A percentile compares a stretch with the other conserved stretches of the same genome.
Evolutionary conservation across 345 rosid genomes (phyloP).

Genomic region (Boechera retrofracta): DNA sequence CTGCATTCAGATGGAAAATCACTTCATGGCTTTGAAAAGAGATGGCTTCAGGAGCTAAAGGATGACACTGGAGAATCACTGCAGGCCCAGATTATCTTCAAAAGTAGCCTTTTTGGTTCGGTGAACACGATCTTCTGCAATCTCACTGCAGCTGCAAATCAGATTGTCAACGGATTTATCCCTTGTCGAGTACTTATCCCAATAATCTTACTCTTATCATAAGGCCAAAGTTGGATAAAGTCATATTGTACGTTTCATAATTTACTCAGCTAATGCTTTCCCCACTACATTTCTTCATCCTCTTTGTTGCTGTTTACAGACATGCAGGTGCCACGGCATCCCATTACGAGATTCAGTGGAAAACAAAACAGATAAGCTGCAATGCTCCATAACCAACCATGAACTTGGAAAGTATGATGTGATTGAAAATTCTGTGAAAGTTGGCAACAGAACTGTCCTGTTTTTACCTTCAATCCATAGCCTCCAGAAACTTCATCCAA

Average conservation of each 20-base stretch:
- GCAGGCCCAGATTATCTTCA: constrained; percentile 69
- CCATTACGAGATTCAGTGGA: constrained; percentile 47
- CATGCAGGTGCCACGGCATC: constrained; percentile 80
- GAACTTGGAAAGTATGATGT: constrained; percentile 58
- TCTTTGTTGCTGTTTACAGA: constrained; percentile 51
- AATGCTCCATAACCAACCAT: constrained; percentile 59
- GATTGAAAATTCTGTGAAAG: constrained; percentile 62
- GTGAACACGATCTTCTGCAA: constrained; percentile 72
- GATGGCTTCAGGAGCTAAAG: constrained; percentile 76
- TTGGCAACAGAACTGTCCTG: constrained; percentile 67
- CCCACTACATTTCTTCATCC: constrained; percentile 14
- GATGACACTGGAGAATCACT: constrained; percentile 74
- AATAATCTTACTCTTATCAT: constrained; percentile 10
- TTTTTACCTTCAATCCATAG: constrained; percentile 61
- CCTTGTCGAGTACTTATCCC: constrained; percentile 63
- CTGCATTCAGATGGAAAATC: constrained; percentile 58
- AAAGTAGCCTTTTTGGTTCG: constrained; percentile 57
- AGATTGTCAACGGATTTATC: constrained; percentile 63
- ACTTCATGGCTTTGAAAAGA: constrained; percentile 69
- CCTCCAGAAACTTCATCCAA: constrained; percentile 51
- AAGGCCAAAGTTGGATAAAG: constrained; percentile 2
- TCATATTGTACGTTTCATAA: constrained; percentile 10
- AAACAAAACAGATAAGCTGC: constrained; percentile 44
- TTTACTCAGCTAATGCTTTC: constrained; percentile 29
- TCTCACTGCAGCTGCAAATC: constrained; percentile 56